Conservation (phyloP, 2,329 filamentous ascomycete genomes). For the Nannizzia gypsea region DNA sequence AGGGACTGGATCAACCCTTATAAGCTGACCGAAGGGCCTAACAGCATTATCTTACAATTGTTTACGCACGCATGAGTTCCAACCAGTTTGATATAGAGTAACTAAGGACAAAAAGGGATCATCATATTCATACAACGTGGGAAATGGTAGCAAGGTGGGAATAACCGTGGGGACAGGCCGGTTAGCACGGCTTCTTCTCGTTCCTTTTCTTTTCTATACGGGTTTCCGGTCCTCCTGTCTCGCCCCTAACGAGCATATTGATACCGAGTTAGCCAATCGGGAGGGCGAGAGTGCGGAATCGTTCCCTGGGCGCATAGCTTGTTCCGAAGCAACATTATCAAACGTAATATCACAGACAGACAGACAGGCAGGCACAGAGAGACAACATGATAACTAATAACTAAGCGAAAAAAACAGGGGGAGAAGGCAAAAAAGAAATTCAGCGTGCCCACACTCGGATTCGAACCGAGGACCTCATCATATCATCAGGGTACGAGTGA, state of each 20-base stretch:
- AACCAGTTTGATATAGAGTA: background rate
- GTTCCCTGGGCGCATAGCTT: too few relatives aligned
- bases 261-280: background rate
- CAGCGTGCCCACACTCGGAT: too few relatives aligned
- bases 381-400: too few relatives aligned
- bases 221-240: background rate
- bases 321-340: too few relatives aligned
- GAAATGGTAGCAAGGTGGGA: background rate
- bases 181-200: background rate
- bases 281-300: background rate
- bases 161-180: background rate
- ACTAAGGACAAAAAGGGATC: too few relatives aligned
- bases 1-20: background rate
- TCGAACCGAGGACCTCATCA: too few relatives aligned
- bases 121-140: background rate
- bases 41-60: background rate
- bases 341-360: too few relatives aligned
- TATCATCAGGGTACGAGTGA: too few relatives aligned
- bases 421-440: too few relatives aligned
- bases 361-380: too few relatives aligned
- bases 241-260: background rate
- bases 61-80: background rate
- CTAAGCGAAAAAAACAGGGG: too few relatives aligned
- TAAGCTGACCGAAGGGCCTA: background rate
- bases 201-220: conserved; percentile 2